phyloP scores from a whole-genome alignment of 495 filamentous ascomycete species.

The Neurospora sp. region DNA sequence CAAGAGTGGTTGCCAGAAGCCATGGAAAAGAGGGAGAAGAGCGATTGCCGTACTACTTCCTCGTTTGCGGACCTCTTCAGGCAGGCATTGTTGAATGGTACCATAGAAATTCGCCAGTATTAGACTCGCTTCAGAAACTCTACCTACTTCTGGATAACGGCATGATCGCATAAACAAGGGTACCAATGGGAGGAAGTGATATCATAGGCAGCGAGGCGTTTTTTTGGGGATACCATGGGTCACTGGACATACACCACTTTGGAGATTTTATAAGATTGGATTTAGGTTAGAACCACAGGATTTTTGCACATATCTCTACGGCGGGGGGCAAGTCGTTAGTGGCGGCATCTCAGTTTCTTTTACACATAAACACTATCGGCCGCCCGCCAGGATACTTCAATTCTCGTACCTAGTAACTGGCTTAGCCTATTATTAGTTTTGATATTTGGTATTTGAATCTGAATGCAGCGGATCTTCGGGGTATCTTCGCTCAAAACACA shows the following conservation, averaged over 20 bases:
- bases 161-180: background rate
- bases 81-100: slow-evolving; percentile 18
- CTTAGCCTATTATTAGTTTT: background rate
- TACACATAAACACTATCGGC: background rate
- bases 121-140: background rate
- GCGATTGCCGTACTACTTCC: slow-evolving; percentile 37
- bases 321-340: background rate
- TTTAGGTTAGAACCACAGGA: background rate
- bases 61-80: slow-evolving; percentile 29
- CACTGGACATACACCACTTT: background rate
- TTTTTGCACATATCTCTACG: background rate
- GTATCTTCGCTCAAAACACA: background rate
- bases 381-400: too few species aligned
- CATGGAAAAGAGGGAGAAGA: slow-evolving; percentile 38
- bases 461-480: background rate
- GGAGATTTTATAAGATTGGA: background rate
- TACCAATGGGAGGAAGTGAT: background rate
- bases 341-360: background rate
- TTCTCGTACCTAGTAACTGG: background rate
- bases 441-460: background rate
- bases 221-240: background rate
- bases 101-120: background rate
- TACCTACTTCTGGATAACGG: background rate
- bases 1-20: slow-evolving; percentile 56
- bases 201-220: background rate